These are phyloP conservation scores for Zymoseptoria brevis DNA, from an alignment of 2,329 filamentous ascomycete species.

Conservation along the genomic window DNA sequence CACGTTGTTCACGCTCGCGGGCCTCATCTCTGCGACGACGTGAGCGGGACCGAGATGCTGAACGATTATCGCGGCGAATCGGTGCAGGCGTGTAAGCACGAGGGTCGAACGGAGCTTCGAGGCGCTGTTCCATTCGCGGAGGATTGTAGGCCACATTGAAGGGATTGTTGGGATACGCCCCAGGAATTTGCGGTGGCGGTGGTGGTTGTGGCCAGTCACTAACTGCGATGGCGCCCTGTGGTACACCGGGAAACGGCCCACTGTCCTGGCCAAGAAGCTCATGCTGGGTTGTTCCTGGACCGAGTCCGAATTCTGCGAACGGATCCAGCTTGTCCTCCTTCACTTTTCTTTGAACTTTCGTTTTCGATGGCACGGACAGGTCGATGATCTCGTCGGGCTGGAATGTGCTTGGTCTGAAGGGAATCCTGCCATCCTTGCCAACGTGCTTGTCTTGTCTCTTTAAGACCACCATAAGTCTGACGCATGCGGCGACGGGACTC, in stretches of 20 bases:
- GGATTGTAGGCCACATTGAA: neutral
- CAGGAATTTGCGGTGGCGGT: neutral
- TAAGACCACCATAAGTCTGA: constrained; percentile 2
- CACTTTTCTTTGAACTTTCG: neutral
- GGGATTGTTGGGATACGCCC: constrained; percentile 1
- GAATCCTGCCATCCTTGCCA: neutral
- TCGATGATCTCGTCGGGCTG: constrained; percentile 5
- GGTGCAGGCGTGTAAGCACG: neutral
- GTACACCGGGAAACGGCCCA: neutral
- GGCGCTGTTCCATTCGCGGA: neutral
- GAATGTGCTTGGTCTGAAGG: neutral
- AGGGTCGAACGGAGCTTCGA: constrained; percentile 1
- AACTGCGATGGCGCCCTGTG: neutral
- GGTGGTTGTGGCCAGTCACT: neutral
- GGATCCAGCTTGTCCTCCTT: neutral
- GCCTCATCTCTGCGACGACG: neutral
- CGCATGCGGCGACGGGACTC: neutral
- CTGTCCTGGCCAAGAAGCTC: constrained; percentile 1
- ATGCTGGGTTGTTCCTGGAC: neutral
- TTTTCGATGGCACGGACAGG: neutral
- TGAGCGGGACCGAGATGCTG: neutral
- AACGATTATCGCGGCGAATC: neutral
- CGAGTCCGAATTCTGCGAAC: neutral
- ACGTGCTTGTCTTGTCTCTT: constrained; percentile 3
- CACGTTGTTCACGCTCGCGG: constrained; percentile 1